A percentile compares a stretch with the other conserved stretches of the same genome.
Conservation (phyloP, 306 rosid species). For the Sindora glabra region DNA sequence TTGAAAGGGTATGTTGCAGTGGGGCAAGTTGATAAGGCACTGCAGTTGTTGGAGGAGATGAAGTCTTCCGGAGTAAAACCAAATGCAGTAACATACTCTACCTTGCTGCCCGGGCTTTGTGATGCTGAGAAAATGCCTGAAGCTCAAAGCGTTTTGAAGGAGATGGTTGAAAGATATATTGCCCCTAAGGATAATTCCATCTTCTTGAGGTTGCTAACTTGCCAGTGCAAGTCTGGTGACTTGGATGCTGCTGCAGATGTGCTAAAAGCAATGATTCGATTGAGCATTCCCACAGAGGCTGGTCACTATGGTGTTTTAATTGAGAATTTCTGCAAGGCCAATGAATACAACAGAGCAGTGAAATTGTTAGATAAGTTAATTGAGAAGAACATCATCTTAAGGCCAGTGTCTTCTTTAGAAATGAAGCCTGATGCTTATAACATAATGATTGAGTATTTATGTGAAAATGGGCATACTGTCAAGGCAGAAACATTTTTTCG, state of each 20-base stretch:
- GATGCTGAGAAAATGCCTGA: conserved; percentile 51
- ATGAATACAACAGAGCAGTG: conserved; percentile 53
- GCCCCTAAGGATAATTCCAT: conserved; percentile 73
- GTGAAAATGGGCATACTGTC: conserved; percentile 56
- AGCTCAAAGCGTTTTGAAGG: conserved; percentile 48
- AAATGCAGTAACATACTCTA: conserved; percentile 62
- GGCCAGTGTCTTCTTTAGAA: conserved; percentile 54
- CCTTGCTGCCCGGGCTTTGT: conserved; percentile 75
- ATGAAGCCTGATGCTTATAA: conserved; percentile 75
- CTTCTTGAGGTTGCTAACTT: conserved; percentile 42
- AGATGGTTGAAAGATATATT: conserved; percentile 65
- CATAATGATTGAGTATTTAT: conserved; percentile 59
- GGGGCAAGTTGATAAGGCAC: conserved; percentile 51
- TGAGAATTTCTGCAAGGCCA: conserved; percentile 73
- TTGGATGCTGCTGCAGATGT: conserved; percentile 79
- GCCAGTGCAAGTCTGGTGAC: conserved; percentile 66
- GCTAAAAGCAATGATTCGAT: conserved; percentile 60
- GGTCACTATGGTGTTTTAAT: conserved; percentile 82
- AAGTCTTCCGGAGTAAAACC: conserved; percentile 62
- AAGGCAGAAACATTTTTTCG: conserved; percentile 77
- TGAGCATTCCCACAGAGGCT: conserved; percentile 83
- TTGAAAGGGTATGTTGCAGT: conserved; percentile 63
- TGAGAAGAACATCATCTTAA: conserved; percentile 68
- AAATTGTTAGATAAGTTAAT: conserved; percentile 69
- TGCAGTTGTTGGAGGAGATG: conserved; percentile 63